Evolutionary conservation across 495 filamentous ascomycete genomes (phyloP).

Genomic region (Mycothermus thermophilus): DNA sequence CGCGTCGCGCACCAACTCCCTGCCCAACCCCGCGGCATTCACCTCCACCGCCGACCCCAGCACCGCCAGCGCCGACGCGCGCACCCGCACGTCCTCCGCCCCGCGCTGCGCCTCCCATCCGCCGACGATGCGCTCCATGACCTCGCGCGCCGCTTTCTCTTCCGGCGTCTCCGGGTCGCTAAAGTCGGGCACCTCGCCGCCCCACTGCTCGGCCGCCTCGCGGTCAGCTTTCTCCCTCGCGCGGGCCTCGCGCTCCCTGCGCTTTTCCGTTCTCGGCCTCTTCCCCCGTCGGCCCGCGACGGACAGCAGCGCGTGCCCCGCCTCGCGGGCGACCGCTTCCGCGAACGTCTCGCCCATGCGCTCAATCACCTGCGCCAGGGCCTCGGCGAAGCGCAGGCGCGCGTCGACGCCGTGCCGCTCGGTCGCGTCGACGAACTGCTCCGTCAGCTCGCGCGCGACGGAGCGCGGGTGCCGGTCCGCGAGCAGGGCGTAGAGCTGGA

Average conservation of each 20-base stretch:
- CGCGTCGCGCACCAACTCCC: conserved; percentile 38
- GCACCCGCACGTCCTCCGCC: conserved; percentile 62
- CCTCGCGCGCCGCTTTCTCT: conserved; percentile 35
- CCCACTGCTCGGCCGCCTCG: conserved; percentile 41
- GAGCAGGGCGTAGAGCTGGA: conserved; percentile 54
- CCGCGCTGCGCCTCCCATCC: conserved; percentile 60
- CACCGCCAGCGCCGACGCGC: conserved; percentile 65
- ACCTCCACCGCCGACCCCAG: conserved; percentile 52
- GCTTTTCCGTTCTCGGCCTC: conserved; percentile 39
- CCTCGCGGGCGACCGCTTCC: conserved; percentile 40
- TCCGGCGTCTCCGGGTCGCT: conserved; percentile 27
- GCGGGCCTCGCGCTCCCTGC: conserved; percentile 35
- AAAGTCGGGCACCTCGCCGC: conserved; percentile 34
- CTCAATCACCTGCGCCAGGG: conserved; percentile 54
- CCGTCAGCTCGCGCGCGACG: conserved; percentile 50
- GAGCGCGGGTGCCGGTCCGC: conserved; percentile 51
- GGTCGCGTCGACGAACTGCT: conserved; percentile 50
- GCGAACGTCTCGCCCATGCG: conserved; percentile 47
- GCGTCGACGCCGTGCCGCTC: conserved; percentile 49
- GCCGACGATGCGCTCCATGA: conserved; percentile 49
- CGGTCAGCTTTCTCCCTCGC: conserved; percentile 32
- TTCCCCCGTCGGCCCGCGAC: conserved; percentile 51
- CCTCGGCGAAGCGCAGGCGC: conserved; percentile 60
- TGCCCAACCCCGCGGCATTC: conserved; percentile 47
- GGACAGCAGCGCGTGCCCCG: conserved; percentile 49